These are phyloP conservation scores for Phaseolus lunatus DNA, from an alignment of 306 rosid genomes.

Conservation along the genomic window DNA sequence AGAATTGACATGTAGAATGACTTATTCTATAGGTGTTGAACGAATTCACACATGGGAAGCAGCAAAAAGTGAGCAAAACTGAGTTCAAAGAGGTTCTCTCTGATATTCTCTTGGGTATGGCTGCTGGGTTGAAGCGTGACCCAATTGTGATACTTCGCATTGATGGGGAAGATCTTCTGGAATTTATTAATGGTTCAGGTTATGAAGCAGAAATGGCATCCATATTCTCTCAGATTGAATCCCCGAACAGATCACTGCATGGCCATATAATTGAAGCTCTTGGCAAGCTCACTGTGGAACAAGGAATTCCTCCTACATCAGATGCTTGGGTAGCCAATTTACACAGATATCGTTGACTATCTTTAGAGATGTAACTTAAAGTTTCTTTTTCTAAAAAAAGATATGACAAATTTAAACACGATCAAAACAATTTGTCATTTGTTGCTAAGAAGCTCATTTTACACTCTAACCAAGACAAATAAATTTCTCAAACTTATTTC, in stretches of 20 bases:
- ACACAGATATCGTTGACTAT: constrained; percentile 22
- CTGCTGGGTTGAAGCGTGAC: constrained; percentile 94
- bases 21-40: constrained; percentile 67
- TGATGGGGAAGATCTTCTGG: constrained; percentile 94
- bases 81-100: constrained; percentile 95
- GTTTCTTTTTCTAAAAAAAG: not conserved
- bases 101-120: constrained; percentile 93
- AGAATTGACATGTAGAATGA: constrained; percentile 30
- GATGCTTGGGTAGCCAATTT: constrained; percentile 83
- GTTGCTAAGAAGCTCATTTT: not conserved
- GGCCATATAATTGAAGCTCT: constrained; percentile 69
- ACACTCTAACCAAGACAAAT: not conserved
- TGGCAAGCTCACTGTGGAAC: constrained; percentile 80
- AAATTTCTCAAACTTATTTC: not conserved
- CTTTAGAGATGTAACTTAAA: not conserved
- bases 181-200: constrained; percentile 64
- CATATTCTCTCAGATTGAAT: constrained; percentile 58
- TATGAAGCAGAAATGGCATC: constrained; percentile 75
- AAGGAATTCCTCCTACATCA: constrained; percentile 90
- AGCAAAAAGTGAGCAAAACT: constrained; percentile 77
- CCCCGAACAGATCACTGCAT: constrained; percentile 54
- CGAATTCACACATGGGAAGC: constrained; percentile 93
- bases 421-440: not conserved
- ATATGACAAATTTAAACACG: not conserved
- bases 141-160: constrained; percentile 93